Base-by-base conservation (phyloP, 108 stramenopile species). In the Nitzschia sp. region DNA sequence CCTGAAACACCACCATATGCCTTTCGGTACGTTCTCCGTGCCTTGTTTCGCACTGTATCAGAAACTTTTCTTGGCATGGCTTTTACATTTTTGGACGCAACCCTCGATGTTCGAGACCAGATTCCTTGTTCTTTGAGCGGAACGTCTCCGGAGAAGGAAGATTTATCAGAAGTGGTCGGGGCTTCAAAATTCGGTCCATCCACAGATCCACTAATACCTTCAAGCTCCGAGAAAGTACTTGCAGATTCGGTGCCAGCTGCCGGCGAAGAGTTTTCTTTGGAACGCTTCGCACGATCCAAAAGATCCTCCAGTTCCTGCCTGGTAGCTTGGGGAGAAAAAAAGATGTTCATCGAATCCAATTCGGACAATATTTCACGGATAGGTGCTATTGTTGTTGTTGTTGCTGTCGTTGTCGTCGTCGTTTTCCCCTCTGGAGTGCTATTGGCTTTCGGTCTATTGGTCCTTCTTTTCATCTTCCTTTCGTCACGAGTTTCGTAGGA, bases 231-330 rank as follows among this genome's bases (percentile, higher is more conserved):
- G n/a, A n/a, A n/a, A n/a, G n/a, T n/a, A n/a, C n/a, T n/a, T n/a
- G n/a, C n/a, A n/a, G 38, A 41, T 41, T 6, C 38, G 6, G 38
- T 13, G 38, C 38, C 13, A 41, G 38, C 11, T 41, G 38, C 11
- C 11, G 38, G 6, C 11, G 13, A 6, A 11, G 38, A 6, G 6
- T 41, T 6, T 21, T 50, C 48, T n/a, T 50, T n/a, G 48, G 19
- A 19, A 21, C 21, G 4, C 48, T 50, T 50, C 16, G 48, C 9
- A n/a, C 21, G 9, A 4, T 50, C 48, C 48, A 50, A 50, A n/a
- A 50, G 48, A n/a, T 50, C 48, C 48, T 50, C 48, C 48, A 50
- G 48, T 4, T 50, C 48, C 21, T 4, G 4, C 19, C 48, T 50
- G 8, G 48, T 50, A 19, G 48, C 13, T 50, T 50, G 13, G 17